Percentiles rank a stretch among this genome's conserved stretches.
phyloP scores from a whole-genome alignment of 768 basidiomycete species.

The Dentipellis sp. region DNA sequence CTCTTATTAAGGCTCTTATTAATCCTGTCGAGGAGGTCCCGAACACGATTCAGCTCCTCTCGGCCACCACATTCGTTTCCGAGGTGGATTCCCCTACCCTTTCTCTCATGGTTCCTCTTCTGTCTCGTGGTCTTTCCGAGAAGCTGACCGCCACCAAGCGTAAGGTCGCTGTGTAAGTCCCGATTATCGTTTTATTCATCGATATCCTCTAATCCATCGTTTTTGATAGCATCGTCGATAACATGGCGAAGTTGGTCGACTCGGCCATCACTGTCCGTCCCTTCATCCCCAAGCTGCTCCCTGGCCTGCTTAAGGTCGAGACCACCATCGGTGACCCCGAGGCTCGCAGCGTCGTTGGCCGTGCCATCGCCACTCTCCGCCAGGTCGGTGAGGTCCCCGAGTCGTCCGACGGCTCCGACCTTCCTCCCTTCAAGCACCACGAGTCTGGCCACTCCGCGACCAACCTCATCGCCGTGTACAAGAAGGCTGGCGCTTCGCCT shows the following conservation, averaged over 20 bases:
- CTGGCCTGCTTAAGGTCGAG: slow-evolving; percentile 94
- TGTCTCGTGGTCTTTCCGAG: slow-evolving; percentile 89
- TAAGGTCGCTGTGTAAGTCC: slow-evolving; percentile 89
- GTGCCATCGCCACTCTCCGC: slow-evolving; percentile 92
- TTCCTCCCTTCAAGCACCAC: slow-evolving; percentile 74
- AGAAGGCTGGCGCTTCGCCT: slow-evolving; percentile 61
- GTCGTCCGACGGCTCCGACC: slow-evolving; percentile 81
- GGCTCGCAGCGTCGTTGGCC: slow-evolving; percentile 85
- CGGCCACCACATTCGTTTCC: slow-evolving; percentile 98
- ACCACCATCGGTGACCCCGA: slow-evolving; percentile 94
- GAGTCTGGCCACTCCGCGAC: slow-evolving; percentile 61
- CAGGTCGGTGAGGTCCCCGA: slow-evolving; percentile 84
- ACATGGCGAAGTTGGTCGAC: slow-evolving; percentile 98
- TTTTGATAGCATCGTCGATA: slow-evolving; percentile 74
- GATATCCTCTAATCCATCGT: slow-evolving; percentile 10
- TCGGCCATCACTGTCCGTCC: slow-evolving; percentile 91
- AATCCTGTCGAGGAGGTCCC: slow-evolving; percentile 99
- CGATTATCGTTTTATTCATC: not conserved
- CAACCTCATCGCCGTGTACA: slow-evolving; percentile 70
- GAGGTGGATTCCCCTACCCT: slow-evolving; percentile 97
- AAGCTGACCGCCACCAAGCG: slow-evolving; percentile 95
- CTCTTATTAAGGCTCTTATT: slow-evolving; percentile 94
- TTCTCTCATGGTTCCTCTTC: slow-evolving; percentile 94
- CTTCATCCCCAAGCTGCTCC: slow-evolving; percentile 92
- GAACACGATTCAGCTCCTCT: slow-evolving; percentile 88